These are phyloP conservation scores for Meripilus lineatus DNA, from an alignment of 1,284 basidiomycete species.

Conservation along the genomic window DNA sequence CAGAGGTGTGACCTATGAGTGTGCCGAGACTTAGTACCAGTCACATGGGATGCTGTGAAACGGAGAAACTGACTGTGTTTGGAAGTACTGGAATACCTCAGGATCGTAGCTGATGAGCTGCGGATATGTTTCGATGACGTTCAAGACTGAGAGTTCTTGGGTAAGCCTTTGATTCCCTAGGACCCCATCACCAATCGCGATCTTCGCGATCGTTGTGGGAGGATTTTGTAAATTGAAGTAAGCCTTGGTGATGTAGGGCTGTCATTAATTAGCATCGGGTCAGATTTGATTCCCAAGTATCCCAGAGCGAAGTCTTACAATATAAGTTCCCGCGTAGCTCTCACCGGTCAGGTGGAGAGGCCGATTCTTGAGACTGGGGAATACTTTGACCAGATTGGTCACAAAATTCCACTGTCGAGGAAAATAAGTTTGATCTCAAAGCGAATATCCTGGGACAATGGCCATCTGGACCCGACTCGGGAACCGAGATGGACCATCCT, in stretches of 20 bases:
- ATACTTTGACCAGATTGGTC: constrained; percentile 26
- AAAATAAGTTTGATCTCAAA: too few species aligned
- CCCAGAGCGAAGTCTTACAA: constrained; percentile 31
- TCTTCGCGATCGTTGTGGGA: constrained; percentile 63
- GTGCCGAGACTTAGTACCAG: neutral
- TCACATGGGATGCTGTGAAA: neutral
- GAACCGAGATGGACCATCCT: neutral
- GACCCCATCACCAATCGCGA: constrained; percentile 67
- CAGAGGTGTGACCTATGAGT: constrained; percentile 22
- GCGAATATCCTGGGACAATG: too few species aligned
- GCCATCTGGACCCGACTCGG: too few species aligned
- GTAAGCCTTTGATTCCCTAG: constrained; percentile 45
- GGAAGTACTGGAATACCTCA: constrained; percentile 62
- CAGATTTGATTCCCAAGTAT: neutral
- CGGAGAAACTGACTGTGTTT: constrained; percentile 47
- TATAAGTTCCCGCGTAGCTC: constrained; percentile 31
- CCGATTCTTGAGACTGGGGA: constrained; percentile 26
- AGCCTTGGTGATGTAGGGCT: constrained; percentile 72
- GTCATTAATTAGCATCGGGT: constrained; percentile 6
- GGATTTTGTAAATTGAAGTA: constrained; percentile 58
- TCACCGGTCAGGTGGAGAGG: constrained; percentile 29
- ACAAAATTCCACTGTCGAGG: constrained; percentile 21
- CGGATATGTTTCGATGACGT: constrained; percentile 66
- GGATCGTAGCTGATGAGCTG: constrained; percentile 68
- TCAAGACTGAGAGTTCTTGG: constrained; percentile 42